These are phyloP conservation scores for Penicillium steckii DNA, from an alignment of 495 filamentous ascomycete species.

Conservation along the genomic window DNA sequence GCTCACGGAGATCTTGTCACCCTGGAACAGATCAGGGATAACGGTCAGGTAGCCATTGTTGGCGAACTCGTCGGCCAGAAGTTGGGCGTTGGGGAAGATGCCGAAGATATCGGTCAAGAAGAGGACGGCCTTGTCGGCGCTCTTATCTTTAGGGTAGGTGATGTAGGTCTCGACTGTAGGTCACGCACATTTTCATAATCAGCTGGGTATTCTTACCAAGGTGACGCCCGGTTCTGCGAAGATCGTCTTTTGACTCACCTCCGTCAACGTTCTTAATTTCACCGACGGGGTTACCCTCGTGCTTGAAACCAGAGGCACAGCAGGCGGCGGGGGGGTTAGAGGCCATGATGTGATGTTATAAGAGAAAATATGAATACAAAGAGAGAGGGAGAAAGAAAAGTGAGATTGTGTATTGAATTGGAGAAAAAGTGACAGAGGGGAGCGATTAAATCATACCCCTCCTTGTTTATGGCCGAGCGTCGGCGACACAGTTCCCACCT, in stretches of 20 bases:
- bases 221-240: too few species aligned
- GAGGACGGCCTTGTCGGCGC: conserved; percentile 40
- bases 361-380: background rate
- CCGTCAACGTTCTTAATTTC: conserved; percentile 41
- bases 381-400: background rate
- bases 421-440: background rate
- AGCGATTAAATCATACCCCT: conserved; percentile 3
- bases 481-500: background rate
- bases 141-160: conserved; percentile 40
- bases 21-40: conserved; percentile 76
- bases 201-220: too few species aligned
- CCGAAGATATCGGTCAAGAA: conserved; percentile 66
- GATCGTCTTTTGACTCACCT: conserved; percentile 34
- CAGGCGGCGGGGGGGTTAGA: conserved; percentile 56
- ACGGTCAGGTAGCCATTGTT: conserved; percentile 77
- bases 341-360: conserved; percentile 42
- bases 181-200: background rate
- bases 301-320: conserved; percentile 55
- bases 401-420: background rate
- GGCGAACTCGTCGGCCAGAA: conserved; percentile 82
- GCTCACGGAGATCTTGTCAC: conserved; percentile 55
- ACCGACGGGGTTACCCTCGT: conserved; percentile 43
- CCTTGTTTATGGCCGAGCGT: background rate
- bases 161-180: conserved; percentile 43
- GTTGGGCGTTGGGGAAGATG: conserved; percentile 73